Base-by-base conservation (phyloP, 305 asterid genomes). In the Fraxinus albicans region DNA sequence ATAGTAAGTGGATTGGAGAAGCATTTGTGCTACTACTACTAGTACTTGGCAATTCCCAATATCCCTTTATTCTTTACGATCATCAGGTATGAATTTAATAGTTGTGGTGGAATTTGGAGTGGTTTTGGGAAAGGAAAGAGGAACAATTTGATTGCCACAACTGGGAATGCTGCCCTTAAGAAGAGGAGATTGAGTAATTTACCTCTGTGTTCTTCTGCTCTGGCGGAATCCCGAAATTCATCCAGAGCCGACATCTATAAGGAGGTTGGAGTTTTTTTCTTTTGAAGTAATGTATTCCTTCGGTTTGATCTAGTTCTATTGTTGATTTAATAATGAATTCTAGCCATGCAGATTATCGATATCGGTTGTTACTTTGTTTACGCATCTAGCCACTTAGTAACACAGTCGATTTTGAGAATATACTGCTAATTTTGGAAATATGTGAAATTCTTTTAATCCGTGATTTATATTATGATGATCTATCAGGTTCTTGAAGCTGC, bases 51-150 rank as follows among this genome's bases (percentile, higher is more conserved):
- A 87, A 86, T 82, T 86, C 91, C 90, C 91, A 90, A 90, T 87
- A 84, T 91, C 88, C 94, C 90, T 89, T 90, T 94, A 78, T 93
- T 91, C 89, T 91, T 92, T 88, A 87, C 88, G 90, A 90, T 94
- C 94, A 91, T 89, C 93, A 95, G 98, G 97, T 92, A 75, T 90
- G 95, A 80, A 84, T 89, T 85, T 83, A 92, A 90, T 89, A 91
- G 91, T 88, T 85, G 70, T 88, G 90, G 90, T 89, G 91, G 94
- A 89, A 88, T 86, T 89, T 88, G 91, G 93, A 89, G 88, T 92
- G 92, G 86, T 85, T 87, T 44, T 87, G 92, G 89, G 80, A 90
- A 90, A 77, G 87, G 79, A 76, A 90, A 81, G 87, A 86, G 83
- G 88, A 85, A 74, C 81, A 80, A 40, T 82, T 35, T 80, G 78